phyloP scores from a whole-genome alignment of 192 early-diverging fungal species.

The Coemansia sp. region DNA sequence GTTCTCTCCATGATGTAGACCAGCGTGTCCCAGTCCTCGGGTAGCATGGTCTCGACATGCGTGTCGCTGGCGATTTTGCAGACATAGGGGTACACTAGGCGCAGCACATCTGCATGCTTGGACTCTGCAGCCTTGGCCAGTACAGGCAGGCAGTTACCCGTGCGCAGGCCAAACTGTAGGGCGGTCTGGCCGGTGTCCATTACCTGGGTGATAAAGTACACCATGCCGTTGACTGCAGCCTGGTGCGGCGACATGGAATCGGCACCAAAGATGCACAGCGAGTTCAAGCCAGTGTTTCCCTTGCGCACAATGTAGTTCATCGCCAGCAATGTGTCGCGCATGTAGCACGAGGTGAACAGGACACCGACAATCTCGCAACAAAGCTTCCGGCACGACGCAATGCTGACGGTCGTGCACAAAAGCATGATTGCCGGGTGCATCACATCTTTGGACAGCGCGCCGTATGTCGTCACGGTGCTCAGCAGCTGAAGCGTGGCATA shows the following conservation, averaged over 20 bases:
- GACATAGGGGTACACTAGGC: conserved; percentile 43
- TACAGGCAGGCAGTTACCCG: conserved; percentile 47
- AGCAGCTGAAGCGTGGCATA: conserved; percentile 32
- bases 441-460: conserved; percentile 28
- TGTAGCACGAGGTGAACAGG: conserved; percentile 49
- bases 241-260: conserved; percentile 33
- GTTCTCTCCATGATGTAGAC: conserved; percentile 32
- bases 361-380: conserved; percentile 41
- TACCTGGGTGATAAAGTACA: conserved; percentile 46
- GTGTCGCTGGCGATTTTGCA: conserved; percentile 43
- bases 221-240: conserved; percentile 47
- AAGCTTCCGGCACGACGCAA: conserved; percentile 21
- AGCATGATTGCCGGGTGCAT: conserved; percentile 25
- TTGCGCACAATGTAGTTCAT: conserved; percentile 46
- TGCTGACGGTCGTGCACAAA: conserved; percentile 37
- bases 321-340: conserved; percentile 42
- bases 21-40: conserved; percentile 37
- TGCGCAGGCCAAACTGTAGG: conserved; percentile 49
- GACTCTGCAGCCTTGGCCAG: conserved; percentile 38
- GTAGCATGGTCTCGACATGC: conserved; percentile 32
- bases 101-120: conserved; percentile 40
- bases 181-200: conserved; percentile 47
- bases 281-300: conserved; percentile 19
- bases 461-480: conserved; percentile 42
- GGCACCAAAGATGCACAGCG: conserved; percentile 15